phyloP scores from a whole-genome alignment of 495 filamentous ascomycete species.

The Lasiosphaeris hirsuta region DNA sequence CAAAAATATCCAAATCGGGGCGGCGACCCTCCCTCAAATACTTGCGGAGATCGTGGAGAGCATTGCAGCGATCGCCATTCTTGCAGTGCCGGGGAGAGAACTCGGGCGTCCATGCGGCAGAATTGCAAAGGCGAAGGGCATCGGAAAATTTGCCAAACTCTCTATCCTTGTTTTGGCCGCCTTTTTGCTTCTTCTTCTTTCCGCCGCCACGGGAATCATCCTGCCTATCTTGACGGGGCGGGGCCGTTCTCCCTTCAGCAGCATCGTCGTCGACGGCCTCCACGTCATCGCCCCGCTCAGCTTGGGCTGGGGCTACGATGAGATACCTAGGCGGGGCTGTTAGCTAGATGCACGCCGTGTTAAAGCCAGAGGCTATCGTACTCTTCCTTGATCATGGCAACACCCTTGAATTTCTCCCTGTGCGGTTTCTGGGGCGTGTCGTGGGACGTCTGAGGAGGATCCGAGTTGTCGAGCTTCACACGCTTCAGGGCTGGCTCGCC shows the following conservation, averaged over 20 bases:
- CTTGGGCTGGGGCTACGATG: slow-evolving; percentile 36
- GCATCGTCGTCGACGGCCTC: slow-evolving; percentile 60
- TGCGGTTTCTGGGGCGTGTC: slow-evolving; percentile 13
- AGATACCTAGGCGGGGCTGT: slow-evolving; percentile 56
- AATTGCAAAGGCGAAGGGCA: slow-evolving; percentile 72
- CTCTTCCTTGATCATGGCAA: slow-evolving; percentile 84
- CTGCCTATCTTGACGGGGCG: slow-evolving; percentile 39
- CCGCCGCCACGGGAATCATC: slow-evolving; percentile 29
- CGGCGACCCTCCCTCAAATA: slow-evolving; percentile 83
- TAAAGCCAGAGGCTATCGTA: slow-evolving; percentile 38
- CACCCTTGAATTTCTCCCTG: slow-evolving; percentile 55
- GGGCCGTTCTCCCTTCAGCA: slow-evolving; percentile 56
- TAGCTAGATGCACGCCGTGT: slow-evolving; percentile 11
- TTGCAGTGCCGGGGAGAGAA: slow-evolving; percentile 70
- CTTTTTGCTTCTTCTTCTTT: slow-evolving; percentile 58
- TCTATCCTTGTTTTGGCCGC: slow-evolving; percentile 82
- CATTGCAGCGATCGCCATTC: slow-evolving; percentile 73
- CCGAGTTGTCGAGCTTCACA: slow-evolving; percentile 46
- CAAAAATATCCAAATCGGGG: slow-evolving; percentile 69
- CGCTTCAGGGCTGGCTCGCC: slow-evolving; percentile 57
- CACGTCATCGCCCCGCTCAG: slow-evolving; percentile 14
- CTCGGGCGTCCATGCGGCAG: slow-evolving; percentile 61
- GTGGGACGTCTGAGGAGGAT: slow-evolving; percentile 17
- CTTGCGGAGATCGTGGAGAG: slow-evolving; percentile 75
- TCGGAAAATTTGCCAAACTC: slow-evolving; percentile 82